Evolutionary conservation across 352 stramenopile genomes (phyloP).

Genomic region (Globisporangium yorkense): DNA sequence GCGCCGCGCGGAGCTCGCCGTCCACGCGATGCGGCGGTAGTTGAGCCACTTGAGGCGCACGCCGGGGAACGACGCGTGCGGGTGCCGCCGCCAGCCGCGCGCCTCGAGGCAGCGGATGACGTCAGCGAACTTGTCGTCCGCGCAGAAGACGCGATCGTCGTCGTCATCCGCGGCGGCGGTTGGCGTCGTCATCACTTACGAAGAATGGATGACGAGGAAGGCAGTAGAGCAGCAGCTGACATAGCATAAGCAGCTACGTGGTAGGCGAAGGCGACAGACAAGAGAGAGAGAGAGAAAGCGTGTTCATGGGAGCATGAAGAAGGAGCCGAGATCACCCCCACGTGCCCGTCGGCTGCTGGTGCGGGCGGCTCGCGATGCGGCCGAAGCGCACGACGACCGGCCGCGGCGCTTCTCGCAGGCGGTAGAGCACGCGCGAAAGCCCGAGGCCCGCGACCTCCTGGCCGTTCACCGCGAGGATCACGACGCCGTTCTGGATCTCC

Average conservation of each 20-base stretch:
- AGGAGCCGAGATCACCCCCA: slow-evolving; percentile 21
- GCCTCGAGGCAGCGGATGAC: slow-evolving; percentile 31
- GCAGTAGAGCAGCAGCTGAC: background rate
- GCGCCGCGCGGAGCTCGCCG: background rate
- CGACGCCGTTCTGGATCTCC: slow-evolving; percentile 77
- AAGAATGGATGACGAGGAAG: background rate
- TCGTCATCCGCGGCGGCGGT: background rate
- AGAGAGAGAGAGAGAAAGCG: no score
- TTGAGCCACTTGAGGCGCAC: slow-evolving; percentile 65
- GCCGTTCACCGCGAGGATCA: slow-evolving; percentile 77
- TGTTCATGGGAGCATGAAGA: no score
- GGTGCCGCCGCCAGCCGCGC: slow-evolving; percentile 43
- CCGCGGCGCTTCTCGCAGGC: slow-evolving; percentile 67
- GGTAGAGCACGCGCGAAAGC: slow-evolving; percentile 69
- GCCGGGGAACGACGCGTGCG: slow-evolving; percentile 48
- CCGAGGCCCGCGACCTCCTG: slow-evolving; percentile 67
- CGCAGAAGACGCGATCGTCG: slow-evolving; percentile 26
- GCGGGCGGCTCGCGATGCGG: slow-evolving; percentile 33
- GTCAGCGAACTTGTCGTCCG: slow-evolving; percentile 56
- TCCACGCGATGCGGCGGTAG: slow-evolving; percentile 62
- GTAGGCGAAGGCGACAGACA: no score
- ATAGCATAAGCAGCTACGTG: no score
- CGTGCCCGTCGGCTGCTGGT: slow-evolving; percentile 27
- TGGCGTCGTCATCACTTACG: background rate
- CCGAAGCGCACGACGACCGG: slow-evolving; percentile 81